phyloP scores from a whole-genome alignment of 331 rosid species.

The Rhamnella rubrinervis region DNA sequence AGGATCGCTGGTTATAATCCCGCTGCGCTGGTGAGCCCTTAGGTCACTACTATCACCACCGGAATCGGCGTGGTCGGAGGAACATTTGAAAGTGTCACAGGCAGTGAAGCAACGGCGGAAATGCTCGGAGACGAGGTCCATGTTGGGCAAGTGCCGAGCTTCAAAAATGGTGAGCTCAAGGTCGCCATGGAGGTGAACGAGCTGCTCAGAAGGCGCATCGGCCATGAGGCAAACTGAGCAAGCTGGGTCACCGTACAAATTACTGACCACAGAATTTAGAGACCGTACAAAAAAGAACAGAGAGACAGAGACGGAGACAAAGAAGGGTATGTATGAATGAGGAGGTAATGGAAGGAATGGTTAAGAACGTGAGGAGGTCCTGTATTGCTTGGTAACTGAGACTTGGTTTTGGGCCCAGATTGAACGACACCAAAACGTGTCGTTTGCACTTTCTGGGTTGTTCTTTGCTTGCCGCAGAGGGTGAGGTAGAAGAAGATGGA shows the following conservation, averaged over 20 bases:
- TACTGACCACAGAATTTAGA: too few species aligned
- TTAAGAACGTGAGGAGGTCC: too few species aligned
- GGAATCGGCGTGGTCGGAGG: conserved; percentile 12
- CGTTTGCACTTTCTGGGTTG: neutral
- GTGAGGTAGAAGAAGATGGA: too few species aligned
- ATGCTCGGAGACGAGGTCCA: conserved; percentile 70
- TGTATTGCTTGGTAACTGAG: neutral
- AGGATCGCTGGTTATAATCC: conserved; percentile 63
- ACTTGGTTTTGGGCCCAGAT: neutral
- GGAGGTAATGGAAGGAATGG: too few species aligned
- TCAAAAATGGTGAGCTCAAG: conserved; percentile 55
- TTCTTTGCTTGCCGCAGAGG: neutral
- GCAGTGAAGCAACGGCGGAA: conserved; percentile 77
- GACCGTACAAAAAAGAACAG: neutral
- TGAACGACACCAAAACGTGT: neutral
- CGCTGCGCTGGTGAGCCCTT: conserved; percentile 11
- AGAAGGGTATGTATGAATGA: neutral
- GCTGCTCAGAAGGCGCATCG: conserved; percentile 25
- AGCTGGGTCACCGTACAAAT: neutral
- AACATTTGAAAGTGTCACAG: conserved; percentile 54
- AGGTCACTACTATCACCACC: neutral
- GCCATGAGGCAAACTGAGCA: conserved; percentile 37
- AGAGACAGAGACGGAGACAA: too few species aligned
- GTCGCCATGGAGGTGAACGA: conserved; percentile 76
- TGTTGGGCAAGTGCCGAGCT: conserved; percentile 67